phyloP scores from a whole-genome alignment of 2,329 filamentous ascomycete genomes.

The Bipolaris zeicola region DNA sequence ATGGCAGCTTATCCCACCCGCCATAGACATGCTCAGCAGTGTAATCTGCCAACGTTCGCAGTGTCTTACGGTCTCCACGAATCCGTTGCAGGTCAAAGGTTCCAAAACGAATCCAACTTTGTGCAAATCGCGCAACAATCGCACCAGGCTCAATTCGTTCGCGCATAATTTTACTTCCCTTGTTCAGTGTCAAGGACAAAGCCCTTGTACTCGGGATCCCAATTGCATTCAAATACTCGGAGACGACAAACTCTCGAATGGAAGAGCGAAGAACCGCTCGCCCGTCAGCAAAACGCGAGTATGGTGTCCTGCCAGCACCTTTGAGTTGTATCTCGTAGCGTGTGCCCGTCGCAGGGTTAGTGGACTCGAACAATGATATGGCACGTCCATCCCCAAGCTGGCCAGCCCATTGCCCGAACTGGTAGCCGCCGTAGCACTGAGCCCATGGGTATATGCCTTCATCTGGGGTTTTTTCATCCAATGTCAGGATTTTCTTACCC shows the following conservation, averaged over 20 bases:
- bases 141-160: slow-evolving; percentile 88
- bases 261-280: slow-evolving; percentile 91
- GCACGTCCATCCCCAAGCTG: slow-evolving; percentile 94
- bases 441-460: slow-evolving; percentile 90
- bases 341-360: slow-evolving; percentile 70
- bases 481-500: slow-evolving; percentile 82
- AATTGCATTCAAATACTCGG: slow-evolving; percentile 84
- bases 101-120: slow-evolving; percentile 91
- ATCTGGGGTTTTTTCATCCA: slow-evolving; percentile 63
- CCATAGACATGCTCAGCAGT: slow-evolving; percentile 85
- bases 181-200: slow-evolving; percentile 78
- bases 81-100: slow-evolving; percentile 92
- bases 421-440: slow-evolving; percentile 88
- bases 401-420: slow-evolving; percentile 83
- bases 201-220: slow-evolving; percentile 86
- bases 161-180: slow-evolving; percentile 65
- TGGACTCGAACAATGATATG: slow-evolving; percentile 91
- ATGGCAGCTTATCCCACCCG: slow-evolving; percentile 85
- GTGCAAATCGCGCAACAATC: slow-evolving; percentile 88
- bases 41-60: slow-evolving; percentile 78
- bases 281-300: slow-evolving; percentile 94
- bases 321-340: slow-evolving; percentile 94
- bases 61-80: slow-evolving; percentile 75
- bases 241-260: slow-evolving; percentile 92
- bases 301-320: slow-evolving; percentile 89